Base-by-base conservation (phyloP, 768 basidiomycete genomes). In the Serendipita sp. region DNA sequence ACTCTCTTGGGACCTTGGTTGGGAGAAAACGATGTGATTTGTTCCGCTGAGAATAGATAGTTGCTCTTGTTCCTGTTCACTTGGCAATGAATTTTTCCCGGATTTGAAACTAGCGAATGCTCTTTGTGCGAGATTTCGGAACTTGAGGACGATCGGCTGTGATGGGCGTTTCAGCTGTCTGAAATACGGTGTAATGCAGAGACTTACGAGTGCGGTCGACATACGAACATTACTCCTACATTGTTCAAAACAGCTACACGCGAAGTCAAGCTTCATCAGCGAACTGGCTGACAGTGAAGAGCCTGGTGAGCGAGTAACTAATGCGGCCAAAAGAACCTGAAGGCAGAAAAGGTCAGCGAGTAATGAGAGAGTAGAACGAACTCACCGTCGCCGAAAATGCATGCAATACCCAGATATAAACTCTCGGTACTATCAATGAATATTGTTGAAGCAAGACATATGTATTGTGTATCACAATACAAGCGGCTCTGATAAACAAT, bases 401-500 rank as follows among this genome's bases (percentile, higher is more conserved):
- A 70, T 86, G 84, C 0, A 84, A 85, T 84, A 85, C 87, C 35
- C 86, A 69, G 30, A 84, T 83, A 85, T 85, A 88, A 69, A 85
- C 83, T 48, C 84, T 76, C 41, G 83, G 79, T 63, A 85, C 81
- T 67, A 83, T 79, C 15, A 76, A 74, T 0, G 84, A 83, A 70
- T 83, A 82, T 65, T 79, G 69, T 8, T 72, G 70, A 66, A 81
- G 82, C 65, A 82, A 78, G 45, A 36, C 30, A 60, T 60, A 38
- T 10, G 56, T 60, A 30, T 60, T 60, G 30, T 38, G 36, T n/a
- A 60, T 34, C 34, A 60, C 56, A n/a, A 60, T 35, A 36, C 56
- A 60, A 11, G 56, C 56, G 28, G 56, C 18, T 38, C 56, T 60
- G 36, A 30, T 23, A 23, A 52, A 23, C 48, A 52, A n/a, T 52